Percentiles rank a stretch among this genome's conserved stretches.
phyloP scores from a whole-genome alignment of 192 early-diverging fungal species.

The Obelidium mucronatum region DNA sequence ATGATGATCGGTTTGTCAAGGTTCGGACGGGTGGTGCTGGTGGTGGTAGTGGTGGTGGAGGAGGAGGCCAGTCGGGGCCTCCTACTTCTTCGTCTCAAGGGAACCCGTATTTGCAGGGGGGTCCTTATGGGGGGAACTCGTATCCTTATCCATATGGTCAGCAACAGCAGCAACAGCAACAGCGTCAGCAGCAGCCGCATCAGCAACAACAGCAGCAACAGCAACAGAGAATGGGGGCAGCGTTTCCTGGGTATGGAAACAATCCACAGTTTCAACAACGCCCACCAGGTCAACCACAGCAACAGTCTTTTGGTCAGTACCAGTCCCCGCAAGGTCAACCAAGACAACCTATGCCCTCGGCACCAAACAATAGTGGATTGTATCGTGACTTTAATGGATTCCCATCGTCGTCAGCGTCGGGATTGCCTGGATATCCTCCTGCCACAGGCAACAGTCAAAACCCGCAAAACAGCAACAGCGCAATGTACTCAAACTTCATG shows the following conservation, averaged over 20 bases:
- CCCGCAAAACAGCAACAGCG: too few relatives aligned
- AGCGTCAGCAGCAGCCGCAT: not conserved
- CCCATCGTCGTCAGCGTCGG: not conserved
- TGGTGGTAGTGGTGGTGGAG: not conserved
- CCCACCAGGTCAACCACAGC: too few relatives aligned
- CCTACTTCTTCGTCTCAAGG: not conserved
- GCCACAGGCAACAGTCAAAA: too few relatives aligned
- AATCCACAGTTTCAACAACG: too few relatives aligned
- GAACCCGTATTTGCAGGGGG: not conserved
- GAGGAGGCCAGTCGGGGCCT: not conserved
- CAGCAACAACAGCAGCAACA: slow-evolving; percentile 28
- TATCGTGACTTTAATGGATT: not conserved
- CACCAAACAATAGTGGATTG: not conserved
- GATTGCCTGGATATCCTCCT: too few relatives aligned
- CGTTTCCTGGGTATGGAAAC: too few relatives aligned
- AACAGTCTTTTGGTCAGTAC: not conserved
- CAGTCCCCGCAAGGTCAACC: not conserved
- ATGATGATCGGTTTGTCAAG: not conserved
- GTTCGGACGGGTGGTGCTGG: not conserved
- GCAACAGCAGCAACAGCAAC: not conserved
- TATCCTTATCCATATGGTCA: not conserved
- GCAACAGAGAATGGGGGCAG: not conserved
- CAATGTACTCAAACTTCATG: too few relatives aligned
- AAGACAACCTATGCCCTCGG: not conserved
- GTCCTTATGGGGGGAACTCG: not conserved